A percentile compares a stretch with the other conserved stretches of the same genome.
These are phyloP conservation scores for Trichoderma breve DNA, from an alignment of 2,329 filamentous ascomycete genomes.

Conservation along the genomic window DNA sequence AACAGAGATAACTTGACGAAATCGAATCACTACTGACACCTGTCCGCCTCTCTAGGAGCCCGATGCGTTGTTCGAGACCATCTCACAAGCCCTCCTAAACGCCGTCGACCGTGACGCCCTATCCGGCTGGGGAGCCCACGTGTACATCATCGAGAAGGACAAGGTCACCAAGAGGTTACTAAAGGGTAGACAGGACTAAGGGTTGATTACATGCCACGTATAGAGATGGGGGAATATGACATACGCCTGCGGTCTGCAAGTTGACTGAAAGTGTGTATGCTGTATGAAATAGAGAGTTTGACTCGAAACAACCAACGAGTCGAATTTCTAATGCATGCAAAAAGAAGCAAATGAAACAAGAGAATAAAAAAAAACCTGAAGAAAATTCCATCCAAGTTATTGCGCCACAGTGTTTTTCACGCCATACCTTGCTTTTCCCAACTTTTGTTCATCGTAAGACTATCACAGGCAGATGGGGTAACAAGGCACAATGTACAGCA, in stretches of 20 bases:
- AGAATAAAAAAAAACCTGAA: background rate
- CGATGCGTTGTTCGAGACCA: conserved; percentile 96
- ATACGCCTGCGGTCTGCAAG: background rate
- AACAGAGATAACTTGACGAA: background rate
- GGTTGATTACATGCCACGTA: background rate
- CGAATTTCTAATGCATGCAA: background rate
- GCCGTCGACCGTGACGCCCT: conserved; percentile 95
- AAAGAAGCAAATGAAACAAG: background rate
- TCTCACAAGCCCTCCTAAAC: conserved; percentile 92
- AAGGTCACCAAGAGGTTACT: conserved; percentile 99
- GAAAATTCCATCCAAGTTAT: background rate
- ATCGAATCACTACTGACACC: background rate
- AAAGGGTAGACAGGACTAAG: conserved; percentile 48
- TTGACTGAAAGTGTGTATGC: conserved; percentile 3
- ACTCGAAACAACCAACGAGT: background rate
- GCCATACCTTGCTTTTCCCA: background rate
- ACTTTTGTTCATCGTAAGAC: background rate
- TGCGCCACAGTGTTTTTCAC: background rate
- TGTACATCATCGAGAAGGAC: conserved; percentile 99
- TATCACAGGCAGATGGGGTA: background rate
- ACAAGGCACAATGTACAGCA: background rate
- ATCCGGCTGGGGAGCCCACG: conserved; percentile 96
- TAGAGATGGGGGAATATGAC: conserved; percentile 3
- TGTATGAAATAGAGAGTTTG: conserved; percentile 25
- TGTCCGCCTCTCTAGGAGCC: conserved; percentile 57